Conservation (phyloP, 2,329 filamentous ascomycete genomes). For the Diaporthe vexans region DNA sequence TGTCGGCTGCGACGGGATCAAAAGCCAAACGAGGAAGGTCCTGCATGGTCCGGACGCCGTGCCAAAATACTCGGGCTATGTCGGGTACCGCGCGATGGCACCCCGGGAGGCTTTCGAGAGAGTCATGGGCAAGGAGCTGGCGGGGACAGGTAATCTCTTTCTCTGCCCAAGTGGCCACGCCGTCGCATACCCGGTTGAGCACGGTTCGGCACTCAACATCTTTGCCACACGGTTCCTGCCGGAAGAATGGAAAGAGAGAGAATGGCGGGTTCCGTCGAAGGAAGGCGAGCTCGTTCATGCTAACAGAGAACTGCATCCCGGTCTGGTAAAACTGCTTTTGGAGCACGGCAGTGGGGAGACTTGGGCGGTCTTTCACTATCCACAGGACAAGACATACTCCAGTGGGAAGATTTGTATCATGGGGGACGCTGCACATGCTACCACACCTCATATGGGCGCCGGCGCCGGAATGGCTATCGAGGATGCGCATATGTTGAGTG, state of each 20-base stretch:
- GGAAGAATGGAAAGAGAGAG: constrained; percentile 11
- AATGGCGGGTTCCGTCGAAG: constrained; percentile 15
- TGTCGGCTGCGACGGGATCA: constrained; percentile 47
- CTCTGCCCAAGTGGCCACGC: constrained; percentile 35
- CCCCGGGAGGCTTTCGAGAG: constrained; percentile 24
- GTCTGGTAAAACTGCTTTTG: not conserved
- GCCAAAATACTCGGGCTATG: constrained; percentile 41
- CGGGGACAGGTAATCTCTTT: constrained; percentile 26
- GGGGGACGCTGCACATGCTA: constrained; percentile 42
- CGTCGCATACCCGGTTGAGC: constrained; percentile 40
- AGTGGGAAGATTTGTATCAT: constrained; percentile 38
- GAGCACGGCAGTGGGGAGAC: constrained; percentile 35
- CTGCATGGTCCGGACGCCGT: constrained; percentile 36
- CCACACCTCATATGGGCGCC: constrained; percentile 44
- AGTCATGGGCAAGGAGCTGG: constrained; percentile 29
- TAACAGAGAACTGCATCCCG: constrained; percentile 24
- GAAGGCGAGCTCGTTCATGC: constrained; percentile 19
- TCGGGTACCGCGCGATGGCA: constrained; percentile 42
- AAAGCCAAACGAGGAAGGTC: constrained; percentile 37
- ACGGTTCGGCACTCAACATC: constrained; percentile 40
- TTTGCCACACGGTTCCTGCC: constrained; percentile 15
- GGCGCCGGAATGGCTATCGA: constrained; percentile 44
- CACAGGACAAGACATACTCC: constrained; percentile 37
- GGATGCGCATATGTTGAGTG: constrained; percentile 40
- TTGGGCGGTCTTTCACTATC: constrained; percentile 43